Evolutionary conservation across 257 asterid genomes (phyloP).

Genomic region (Misopates orontium): DNA sequence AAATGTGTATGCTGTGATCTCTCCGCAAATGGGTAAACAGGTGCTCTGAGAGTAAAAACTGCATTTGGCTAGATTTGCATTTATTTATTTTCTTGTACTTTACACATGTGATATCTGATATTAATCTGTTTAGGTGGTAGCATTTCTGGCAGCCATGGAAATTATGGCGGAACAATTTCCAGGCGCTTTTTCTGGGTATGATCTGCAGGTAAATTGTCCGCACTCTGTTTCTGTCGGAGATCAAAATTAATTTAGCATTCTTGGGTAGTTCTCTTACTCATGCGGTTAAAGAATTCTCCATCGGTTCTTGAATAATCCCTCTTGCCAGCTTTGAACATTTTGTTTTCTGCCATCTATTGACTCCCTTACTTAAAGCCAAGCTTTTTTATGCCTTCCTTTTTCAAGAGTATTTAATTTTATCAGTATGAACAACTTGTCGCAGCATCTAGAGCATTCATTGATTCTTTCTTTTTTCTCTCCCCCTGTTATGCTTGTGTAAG

Average conservation of each 20-base stretch:
- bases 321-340: neutral
- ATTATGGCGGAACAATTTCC: conserved; percentile 92
- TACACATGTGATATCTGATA: conserved; percentile 10
- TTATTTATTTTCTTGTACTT: conserved; percentile 11
- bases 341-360: conserved; percentile 2
- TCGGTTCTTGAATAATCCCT: conserved; percentile 15
- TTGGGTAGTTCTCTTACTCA: conserved; percentile 18
- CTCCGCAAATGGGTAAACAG: conserved; percentile 99
- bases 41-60: conserved; percentile 34
- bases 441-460: conserved; percentile 13
- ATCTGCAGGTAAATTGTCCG: conserved; percentile 55
- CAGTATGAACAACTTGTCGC: conserved; percentile 19
- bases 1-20: conserved; percentile 81
- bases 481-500: conserved; percentile 33
- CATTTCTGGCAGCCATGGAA: conserved; percentile 95
- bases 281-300: neutral
- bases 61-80: conserved; percentile 13
- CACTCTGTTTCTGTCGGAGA: neutral
- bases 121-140: conserved; percentile 67
- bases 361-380: neutral
- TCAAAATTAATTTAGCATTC: conserved; percentile 2
- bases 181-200: conserved; percentile 95
- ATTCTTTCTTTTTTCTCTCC: conserved; percentile 4
- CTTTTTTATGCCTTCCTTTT: neutral
- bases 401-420: conserved; percentile 13